phyloP scores from a whole-genome alignment of 2,329 filamentous ascomycete species.

The Penicillium sp. region DNA sequence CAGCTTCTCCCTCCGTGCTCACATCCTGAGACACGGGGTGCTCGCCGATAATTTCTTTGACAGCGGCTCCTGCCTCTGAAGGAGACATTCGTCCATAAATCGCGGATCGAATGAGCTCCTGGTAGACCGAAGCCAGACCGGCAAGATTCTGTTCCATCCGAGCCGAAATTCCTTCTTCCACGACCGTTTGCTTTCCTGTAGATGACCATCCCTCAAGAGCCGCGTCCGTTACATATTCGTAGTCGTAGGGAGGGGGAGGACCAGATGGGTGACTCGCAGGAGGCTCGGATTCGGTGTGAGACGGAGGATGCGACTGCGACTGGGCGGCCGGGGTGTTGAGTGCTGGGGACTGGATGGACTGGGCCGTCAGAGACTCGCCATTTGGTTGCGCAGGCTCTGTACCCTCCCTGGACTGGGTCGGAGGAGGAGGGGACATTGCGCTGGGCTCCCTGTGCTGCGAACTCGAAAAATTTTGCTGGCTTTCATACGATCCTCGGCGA shows the following conservation, averaged over 20 bases:
- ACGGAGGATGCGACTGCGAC: slow-evolving; percentile 18
- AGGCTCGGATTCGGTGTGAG: slow-evolving; percentile 20
- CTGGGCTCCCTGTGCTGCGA: slow-evolving; percentile 23
- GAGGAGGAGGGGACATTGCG: slow-evolving; percentile 33
- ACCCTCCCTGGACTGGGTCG: slow-evolving; percentile 27
- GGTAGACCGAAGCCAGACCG: slow-evolving; percentile 70
- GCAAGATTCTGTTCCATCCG: slow-evolving; percentile 66
- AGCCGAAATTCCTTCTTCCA: slow-evolving; percentile 64
- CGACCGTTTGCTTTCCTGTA: slow-evolving; percentile 64
- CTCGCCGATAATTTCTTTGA: slow-evolving; percentile 70
- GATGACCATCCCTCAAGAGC: slow-evolving; percentile 66
- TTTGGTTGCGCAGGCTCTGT: slow-evolving; percentile 32
- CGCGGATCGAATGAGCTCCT: slow-evolving; percentile 78
- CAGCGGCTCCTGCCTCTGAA: slow-evolving; percentile 65
- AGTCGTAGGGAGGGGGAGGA: slow-evolving; percentile 58
- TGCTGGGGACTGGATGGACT: slow-evolving; percentile 23
- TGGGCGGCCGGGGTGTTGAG: slow-evolving; percentile 19
- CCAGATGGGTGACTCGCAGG: slow-evolving; percentile 14
- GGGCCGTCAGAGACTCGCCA: slow-evolving; percentile 17
- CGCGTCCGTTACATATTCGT: slow-evolving; percentile 72
- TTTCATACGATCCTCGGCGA: slow-evolving; percentile 37
- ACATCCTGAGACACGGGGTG: slow-evolving; percentile 51
- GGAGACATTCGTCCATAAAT: slow-evolving; percentile 67
- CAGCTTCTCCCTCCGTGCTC: slow-evolving; percentile 46
- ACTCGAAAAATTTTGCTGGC: slow-evolving; percentile 35